Base-by-base conservation (phyloP, 768 basidiomycete genomes). In the Boletales sp. region DNA sequence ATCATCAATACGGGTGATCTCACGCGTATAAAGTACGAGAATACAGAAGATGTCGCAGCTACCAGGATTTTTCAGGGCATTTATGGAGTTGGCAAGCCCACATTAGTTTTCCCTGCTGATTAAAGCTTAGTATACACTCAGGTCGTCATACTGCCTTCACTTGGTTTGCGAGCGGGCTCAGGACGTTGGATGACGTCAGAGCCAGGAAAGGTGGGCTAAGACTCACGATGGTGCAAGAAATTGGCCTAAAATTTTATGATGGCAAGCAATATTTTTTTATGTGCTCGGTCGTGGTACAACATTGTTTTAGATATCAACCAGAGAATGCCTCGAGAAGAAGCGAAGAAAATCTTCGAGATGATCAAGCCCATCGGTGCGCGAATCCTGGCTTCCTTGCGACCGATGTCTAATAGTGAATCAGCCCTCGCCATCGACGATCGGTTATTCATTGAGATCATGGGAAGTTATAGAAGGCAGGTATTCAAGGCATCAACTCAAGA, bases 301-400 rank as follows among this genome's bases (percentile, higher is more conserved):
- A 42, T 44, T 34, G n/a, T 46, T 53, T 35, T 55, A 84, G 93
- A 95, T 66, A 84, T 97, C 40, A 90, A 90, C 58, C 67, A 74
- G 44, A 81, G 94, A 18, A 96, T 97, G 78, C 89, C 92, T 3
- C 78, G 94, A 25, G 74, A 72, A 36, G 94, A 97, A 66, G 91
- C 88, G 7, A 74, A 75, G 47, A 76, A 72, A 13, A 81, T 96
- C 14, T 94, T 84, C 57, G 77, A 84, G 9, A 64, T 78, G 25
- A 88, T 96, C 52, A 81, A 82, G 62, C 76, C 78, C 3, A 78
- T 84, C 52, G 90, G 92, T 87, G 57, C 42, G 70, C 52, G 18
- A 12, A 3, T 15, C 14, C 12, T 30, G 37, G 44, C 10, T 14
- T 42, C 14, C 6, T 33, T 32, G 13, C 17, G 13, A 13, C 13